Conservation (phyloP, 768 basidiomycete genomes). For the Paxillus ammoniavirescens region DNA sequence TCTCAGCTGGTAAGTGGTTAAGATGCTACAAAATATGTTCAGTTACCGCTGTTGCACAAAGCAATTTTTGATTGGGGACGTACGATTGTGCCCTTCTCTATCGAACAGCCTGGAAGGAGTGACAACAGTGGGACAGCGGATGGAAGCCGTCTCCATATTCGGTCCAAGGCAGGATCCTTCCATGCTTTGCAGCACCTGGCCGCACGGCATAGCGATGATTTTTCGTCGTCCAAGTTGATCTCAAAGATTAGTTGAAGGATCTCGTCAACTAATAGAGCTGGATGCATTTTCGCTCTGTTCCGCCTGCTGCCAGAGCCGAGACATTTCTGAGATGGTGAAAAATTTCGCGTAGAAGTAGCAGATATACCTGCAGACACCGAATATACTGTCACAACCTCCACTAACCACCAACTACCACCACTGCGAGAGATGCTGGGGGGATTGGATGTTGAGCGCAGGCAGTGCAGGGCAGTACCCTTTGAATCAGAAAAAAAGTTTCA, state of each 20-base stretch:
- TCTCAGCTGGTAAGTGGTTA: background rate
- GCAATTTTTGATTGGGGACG: background rate
- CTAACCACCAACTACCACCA: background rate
- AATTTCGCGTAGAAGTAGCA: background rate
- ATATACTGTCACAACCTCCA: background rate
- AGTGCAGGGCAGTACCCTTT: constrained; percentile 7
- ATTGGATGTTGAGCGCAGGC: background rate
- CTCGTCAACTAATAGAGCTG: constrained; percentile 47
- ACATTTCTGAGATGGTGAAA: background rate
- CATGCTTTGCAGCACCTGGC: constrained; percentile 46
- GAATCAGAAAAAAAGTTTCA: constrained; percentile 13
- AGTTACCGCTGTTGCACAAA: background rate
- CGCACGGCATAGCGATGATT: constrained; percentile 31
- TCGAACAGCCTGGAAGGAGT: constrained; percentile 27
- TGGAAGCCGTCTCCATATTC: constrained; percentile 41
- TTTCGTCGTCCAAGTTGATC: constrained; percentile 28
- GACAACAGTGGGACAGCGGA: constrained; percentile 42
- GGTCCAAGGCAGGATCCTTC: constrained; percentile 48
- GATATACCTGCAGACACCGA: constrained; percentile 5
- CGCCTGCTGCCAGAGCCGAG: background rate
- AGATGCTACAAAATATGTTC: constrained; percentile 12
- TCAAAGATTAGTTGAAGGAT: constrained; percentile 44
- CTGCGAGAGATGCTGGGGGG: background rate
- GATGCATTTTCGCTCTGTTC: constrained; percentile 36
- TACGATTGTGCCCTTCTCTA: constrained; percentile 12